Evolutionary conservation across 2,329 filamentous ascomycete species (phyloP).

Genomic region (Aspergillus hiratsukae): DNA sequence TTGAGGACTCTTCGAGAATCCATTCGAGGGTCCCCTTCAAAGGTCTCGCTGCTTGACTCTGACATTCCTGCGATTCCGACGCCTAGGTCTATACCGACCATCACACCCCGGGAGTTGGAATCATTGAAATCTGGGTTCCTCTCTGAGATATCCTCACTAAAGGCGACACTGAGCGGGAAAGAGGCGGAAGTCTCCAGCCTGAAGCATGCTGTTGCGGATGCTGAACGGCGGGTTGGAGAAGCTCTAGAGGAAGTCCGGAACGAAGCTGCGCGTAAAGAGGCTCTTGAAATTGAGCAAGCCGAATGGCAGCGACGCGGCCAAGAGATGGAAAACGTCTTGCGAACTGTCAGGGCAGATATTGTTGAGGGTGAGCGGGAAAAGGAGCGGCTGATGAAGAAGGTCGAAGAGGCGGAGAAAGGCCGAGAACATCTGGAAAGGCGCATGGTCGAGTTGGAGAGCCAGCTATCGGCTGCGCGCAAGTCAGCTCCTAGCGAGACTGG

Average conservation of each 20-base stretch:
- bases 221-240: slow-evolving; percentile 86
- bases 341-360: slow-evolving; percentile 77
- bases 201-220: slow-evolving; percentile 81
- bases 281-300: slow-evolving; percentile 68
- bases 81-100: slow-evolving; percentile 81
- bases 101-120: slow-evolving; percentile 89
- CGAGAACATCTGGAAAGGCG: slow-evolving; percentile 43
- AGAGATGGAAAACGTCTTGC: slow-evolving; percentile 79
- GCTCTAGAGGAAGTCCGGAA: slow-evolving; percentile 79
- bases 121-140: slow-evolving; percentile 85
- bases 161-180: slow-evolving; percentile 84
- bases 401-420: slow-evolving; percentile 69
- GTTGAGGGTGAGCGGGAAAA: slow-evolving; percentile 72
- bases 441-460: slow-evolving; percentile 44
- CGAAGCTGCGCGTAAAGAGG: slow-evolving; percentile 65
- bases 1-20: slow-evolving; percentile 35
- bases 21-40: slow-evolving; percentile 40
- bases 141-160: slow-evolving; percentile 91
- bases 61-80: slow-evolving; percentile 93
- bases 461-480: slow-evolving; percentile 41
- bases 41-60: slow-evolving; percentile 75
- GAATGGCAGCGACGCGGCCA: slow-evolving; percentile 79
- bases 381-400: slow-evolving; percentile 69
- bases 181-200: slow-evolving; percentile 86
- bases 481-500: slow-evolving; percentile 20